phyloP scores from a whole-genome alignment of 208 protist species.

The Leishmania amazonensis region DNA sequence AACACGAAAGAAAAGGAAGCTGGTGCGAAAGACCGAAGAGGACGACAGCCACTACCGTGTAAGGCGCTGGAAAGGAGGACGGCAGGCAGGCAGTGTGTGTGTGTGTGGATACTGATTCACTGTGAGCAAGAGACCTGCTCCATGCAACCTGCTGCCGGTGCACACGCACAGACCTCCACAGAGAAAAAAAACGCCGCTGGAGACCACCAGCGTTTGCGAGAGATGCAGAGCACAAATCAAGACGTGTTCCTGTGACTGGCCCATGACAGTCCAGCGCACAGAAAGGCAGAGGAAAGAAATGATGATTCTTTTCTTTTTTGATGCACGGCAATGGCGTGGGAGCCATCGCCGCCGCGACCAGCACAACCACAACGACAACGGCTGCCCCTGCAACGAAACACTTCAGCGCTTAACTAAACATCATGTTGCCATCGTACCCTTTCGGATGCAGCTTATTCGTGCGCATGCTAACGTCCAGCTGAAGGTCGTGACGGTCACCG shows the following conservation, averaged over 20 bases:
- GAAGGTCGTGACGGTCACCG: slow-evolving; percentile 45
- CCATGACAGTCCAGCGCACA: neutral
- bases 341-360: neutral
- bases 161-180: neutral
- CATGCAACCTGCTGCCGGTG: neutral
- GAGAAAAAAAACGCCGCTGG: neutral
- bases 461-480: slow-evolving; percentile 74
- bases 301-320: neutral
- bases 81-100: too few relatives aligned
- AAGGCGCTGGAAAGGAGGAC: neutral
- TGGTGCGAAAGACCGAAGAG: too few relatives aligned
- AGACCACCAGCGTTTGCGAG: neutral
- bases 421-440: slow-evolving; percentile 88
- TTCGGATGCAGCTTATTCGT: slow-evolving; percentile 89
- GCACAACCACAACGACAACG: neutral
- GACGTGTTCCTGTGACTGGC: neutral
- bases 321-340: neutral
- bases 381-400: neutral
- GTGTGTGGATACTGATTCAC: neutral
- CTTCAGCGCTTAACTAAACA: slow-evolving; percentile 38
- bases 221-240: neutral
- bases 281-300: neutral
- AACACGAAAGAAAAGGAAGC: neutral
- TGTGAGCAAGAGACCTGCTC: neutral
- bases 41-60: neutral